phyloP scores from a whole-genome alignment of 2,329 filamentous ascomycete species.

The Arthrobotrys entomopaga region DNA sequence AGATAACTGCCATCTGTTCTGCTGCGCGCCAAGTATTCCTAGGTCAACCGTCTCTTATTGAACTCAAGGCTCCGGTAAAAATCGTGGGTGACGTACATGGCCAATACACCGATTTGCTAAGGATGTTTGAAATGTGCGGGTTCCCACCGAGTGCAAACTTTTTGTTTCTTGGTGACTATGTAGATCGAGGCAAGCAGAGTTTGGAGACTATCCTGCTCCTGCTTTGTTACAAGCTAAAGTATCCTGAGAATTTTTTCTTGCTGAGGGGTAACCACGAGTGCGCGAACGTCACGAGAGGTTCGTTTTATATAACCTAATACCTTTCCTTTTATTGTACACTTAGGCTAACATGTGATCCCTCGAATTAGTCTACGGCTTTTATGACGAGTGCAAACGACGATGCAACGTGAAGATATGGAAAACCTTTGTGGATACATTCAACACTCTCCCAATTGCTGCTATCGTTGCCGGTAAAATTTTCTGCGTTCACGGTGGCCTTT shows the following conservation, averaged over 20 bases:
- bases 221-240: conserved; percentile 96
- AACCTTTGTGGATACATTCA: conserved; percentile 96
- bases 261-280: conserved; percentile 96
- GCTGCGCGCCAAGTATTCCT: conserved; percentile 89
- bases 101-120: conserved; percentile 93
- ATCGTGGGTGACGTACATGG: conserved; percentile 97
- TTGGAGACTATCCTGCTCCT: conserved; percentile 92
- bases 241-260: conserved; percentile 96
- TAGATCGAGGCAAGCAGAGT: conserved; percentile 94
- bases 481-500: conserved; percentile 93
- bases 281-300: conserved; percentile 83
- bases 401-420: conserved; percentile 99
- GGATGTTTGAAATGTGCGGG: conserved; percentile 98
- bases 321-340: neutral
- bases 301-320: conserved; percentile 18
- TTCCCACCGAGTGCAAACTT: conserved; percentile 93
- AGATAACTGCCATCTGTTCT: conserved; percentile 92
- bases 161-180: conserved; percentile 93
- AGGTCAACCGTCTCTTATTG: conserved; percentile 88
- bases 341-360: conserved; percentile 9
- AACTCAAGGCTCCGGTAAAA: conserved; percentile 94
- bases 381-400: conserved; percentile 95
- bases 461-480: conserved; percentile 98
- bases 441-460: conserved; percentile 92
- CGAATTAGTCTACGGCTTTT: conserved; percentile 83